phyloP scores from a whole-genome alignment of 805 yeast genomes.

The Debaryomyces hansenii region DNA sequence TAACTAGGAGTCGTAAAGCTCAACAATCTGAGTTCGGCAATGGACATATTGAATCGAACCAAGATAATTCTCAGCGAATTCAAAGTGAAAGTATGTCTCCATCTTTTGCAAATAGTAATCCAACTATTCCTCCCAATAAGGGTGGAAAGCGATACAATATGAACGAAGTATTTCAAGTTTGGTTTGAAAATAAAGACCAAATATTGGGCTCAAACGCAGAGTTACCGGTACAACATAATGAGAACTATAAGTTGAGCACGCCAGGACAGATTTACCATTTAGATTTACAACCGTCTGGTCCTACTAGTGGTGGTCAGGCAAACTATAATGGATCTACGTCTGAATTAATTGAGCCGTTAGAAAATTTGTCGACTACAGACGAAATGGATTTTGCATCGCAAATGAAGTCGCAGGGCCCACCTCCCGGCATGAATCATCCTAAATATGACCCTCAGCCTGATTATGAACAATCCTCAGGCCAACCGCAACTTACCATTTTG shows the following conservation, averaged over 20 bases:
- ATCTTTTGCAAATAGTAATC: not conserved
- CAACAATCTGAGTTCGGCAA: conserved; percentile 1
- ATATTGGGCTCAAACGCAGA: conserved; percentile 15
- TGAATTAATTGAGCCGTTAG: conserved; percentile 6
- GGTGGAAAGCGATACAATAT: conserved; percentile 47
- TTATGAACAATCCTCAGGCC: not conserved
- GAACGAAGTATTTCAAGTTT: conserved; percentile 54
- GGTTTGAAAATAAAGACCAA: conserved; percentile 37
- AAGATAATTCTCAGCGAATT: not conserved
- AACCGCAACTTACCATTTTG: conserved; percentile 15
- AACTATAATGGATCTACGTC: not conserved
- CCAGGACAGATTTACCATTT: conserved; percentile 40
- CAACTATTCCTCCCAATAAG: conserved; percentile 35
- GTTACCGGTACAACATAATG: conserved; percentile 14
- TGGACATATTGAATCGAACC: not conserved
- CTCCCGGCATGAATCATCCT: conserved; percentile 16
- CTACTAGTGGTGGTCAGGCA: not conserved
- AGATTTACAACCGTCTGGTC: conserved; percentile 20
- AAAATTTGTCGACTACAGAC: conserved; percentile 7
- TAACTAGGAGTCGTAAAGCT: conserved; percentile 5
- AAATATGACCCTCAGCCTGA: not conserved
- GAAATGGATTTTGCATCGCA: not conserved
- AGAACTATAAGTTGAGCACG: conserved; percentile 28
- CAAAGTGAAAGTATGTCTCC: not conserved
- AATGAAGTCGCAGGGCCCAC: conserved; percentile 9